Evolutionary conservation across 1,284 basidiomycete species (phyloP).

Genomic region (Schizophyllum amplum): DNA sequence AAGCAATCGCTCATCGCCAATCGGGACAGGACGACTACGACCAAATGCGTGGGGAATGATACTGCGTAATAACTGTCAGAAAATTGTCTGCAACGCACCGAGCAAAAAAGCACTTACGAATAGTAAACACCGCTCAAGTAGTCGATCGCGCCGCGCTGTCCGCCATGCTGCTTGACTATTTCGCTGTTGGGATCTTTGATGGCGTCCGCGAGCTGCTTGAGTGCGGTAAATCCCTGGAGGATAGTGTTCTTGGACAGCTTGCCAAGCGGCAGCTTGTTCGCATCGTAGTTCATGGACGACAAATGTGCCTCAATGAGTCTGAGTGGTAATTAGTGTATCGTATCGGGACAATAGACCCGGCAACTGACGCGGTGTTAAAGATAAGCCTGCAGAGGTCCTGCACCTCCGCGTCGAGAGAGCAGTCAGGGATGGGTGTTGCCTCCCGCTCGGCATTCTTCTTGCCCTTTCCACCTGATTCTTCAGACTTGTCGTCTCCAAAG

Average conservation of each 20-base stretch:
- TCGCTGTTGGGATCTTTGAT: constrained; percentile 38
- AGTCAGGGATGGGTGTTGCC: constrained; percentile 37
- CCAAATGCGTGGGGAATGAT: constrained; percentile 60
- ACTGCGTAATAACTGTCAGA: constrained; percentile 25
- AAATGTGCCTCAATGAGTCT: constrained; percentile 50
- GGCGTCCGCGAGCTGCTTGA: constrained; percentile 52
- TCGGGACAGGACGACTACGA: constrained; percentile 38
- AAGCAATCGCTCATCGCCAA: constrained; percentile 29
- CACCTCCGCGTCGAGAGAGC: constrained; percentile 34
- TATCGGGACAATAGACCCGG: neutral
- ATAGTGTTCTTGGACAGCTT: constrained; percentile 52
- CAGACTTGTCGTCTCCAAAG: constrained; percentile 39
- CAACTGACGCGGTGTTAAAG: constrained; percentile 41
- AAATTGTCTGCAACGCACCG: neutral
- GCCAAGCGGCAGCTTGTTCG: constrained; percentile 58
- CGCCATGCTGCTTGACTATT: constrained; percentile 28
- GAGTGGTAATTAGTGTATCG: neutral
- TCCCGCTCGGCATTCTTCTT: constrained; percentile 37
- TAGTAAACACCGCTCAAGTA: constrained; percentile 48
- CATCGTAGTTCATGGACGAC: constrained; percentile 66
- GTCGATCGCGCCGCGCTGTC: constrained; percentile 32
- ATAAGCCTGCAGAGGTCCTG: constrained; percentile 48
- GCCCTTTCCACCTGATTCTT: constrained; percentile 18
- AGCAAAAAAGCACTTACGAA: constrained; percentile 33
- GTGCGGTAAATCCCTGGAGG: constrained; percentile 46